phyloP scores from a whole-genome alignment of 108 stramenopile species.

The Bacterosira constricta region DNA sequence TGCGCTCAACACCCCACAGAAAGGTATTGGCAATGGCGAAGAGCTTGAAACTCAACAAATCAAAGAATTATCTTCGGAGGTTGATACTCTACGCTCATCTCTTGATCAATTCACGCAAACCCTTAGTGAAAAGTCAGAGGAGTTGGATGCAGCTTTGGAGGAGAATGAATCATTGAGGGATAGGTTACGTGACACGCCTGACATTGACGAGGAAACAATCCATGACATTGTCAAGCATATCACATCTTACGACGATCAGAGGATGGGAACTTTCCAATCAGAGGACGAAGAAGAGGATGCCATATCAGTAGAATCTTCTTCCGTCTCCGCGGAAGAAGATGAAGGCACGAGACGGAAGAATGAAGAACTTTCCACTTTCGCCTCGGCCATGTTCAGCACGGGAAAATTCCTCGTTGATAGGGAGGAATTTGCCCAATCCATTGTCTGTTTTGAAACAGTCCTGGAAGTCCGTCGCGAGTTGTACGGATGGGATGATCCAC shows the following conservation, averaged over 20 bases:
- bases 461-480: constrained; percentile 39
- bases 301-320: constrained; percentile 22
- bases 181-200: constrained; percentile 22
- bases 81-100: constrained; percentile 17
- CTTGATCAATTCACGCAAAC: constrained; percentile 23
- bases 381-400: constrained; percentile 34
- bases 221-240: constrained; percentile 34
- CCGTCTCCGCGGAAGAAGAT: constrained; percentile 7
- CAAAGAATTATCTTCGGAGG: constrained; percentile 32
- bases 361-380: constrained; percentile 40
- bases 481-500: constrained; percentile 50
- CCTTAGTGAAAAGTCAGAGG: constrained; percentile 27
- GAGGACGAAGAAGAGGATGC: constrained; percentile 27
- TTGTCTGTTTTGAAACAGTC: constrained; percentile 42
- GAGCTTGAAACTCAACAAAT: constrained; percentile 17
- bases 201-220: constrained; percentile 42
- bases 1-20: too few relatives aligned
- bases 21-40: background rate
- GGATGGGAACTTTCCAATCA: constrained; percentile 11
- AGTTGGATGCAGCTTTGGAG: constrained; percentile 29
- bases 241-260: constrained; percentile 12
- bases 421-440: constrained; percentile 36
- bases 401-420: constrained; percentile 45
- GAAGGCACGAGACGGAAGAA: constrained; percentile 1
- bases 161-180: constrained; percentile 28